Percentiles rank a stretch among this genome's conserved stretches.
Conservation (phyloP, 371 early-diverging fungal genomes). For the Apophysomyces elegans region DNA sequence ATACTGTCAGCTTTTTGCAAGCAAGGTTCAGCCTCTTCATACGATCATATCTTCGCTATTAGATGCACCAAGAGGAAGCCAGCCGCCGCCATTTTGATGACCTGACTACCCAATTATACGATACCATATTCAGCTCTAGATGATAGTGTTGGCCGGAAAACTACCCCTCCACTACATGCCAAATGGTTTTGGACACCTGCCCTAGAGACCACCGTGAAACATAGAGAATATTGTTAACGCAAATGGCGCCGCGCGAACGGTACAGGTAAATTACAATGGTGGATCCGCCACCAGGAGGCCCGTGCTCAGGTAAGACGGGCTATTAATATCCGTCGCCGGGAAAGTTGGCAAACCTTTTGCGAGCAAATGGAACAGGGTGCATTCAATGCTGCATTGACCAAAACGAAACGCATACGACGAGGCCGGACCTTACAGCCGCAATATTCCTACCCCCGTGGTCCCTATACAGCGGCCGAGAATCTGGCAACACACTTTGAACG, state of each 20-base stretch:
- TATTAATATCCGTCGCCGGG: background rate
- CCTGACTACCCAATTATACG: background rate
- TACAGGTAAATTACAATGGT: slow-evolving; percentile 8
- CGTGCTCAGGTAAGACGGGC: slow-evolving; percentile 5
- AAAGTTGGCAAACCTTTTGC: slow-evolving; percentile 24
- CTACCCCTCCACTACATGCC: slow-evolving; percentile 1
- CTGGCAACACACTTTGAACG: background rate
- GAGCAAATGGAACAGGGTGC: background rate
- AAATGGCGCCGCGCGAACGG: slow-evolving; percentile 19
- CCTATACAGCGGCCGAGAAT: background rate
- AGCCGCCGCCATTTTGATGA: background rate
- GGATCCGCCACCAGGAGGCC: slow-evolving; percentile 21
- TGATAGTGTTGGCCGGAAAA: background rate
- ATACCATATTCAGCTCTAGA: slow-evolving; percentile 10
- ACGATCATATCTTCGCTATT: too few relatives aligned
- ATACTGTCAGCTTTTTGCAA: too few relatives aligned
- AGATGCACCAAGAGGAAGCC: too few relatives aligned
- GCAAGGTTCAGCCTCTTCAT: too few relatives aligned
- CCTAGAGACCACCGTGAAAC: background rate
- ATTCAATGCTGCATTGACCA: slow-evolving; percentile 8
- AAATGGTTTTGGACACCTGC: slow-evolving; percentile 23
- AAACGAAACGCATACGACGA: slow-evolving; percentile 3
- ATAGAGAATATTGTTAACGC: slow-evolving; percentile 17
- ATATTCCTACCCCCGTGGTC: too few relatives aligned
- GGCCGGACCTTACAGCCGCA: background rate